A percentile compares a stretch with the other conserved stretches of the same genome.
phyloP scores from a whole-genome alignment of 257 asterid genomes.

The Scutellaria barbata region DNA sequence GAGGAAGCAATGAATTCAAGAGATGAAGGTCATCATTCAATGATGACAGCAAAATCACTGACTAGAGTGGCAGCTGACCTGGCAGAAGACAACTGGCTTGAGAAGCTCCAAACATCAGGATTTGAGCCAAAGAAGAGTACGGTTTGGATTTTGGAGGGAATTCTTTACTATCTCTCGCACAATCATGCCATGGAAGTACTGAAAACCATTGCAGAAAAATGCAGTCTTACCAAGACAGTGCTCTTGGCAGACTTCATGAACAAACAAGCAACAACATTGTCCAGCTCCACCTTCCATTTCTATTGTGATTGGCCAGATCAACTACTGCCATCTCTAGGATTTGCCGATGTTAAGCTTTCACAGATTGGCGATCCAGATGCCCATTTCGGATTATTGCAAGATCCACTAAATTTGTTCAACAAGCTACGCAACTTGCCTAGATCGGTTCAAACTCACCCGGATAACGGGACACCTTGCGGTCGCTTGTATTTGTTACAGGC shows the following conservation, averaged over 20 bases:
- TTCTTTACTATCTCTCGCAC: conserved; percentile 79
- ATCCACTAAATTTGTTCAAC: conserved; percentile 83
- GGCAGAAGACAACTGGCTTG: conserved; percentile 80
- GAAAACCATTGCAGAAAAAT: conserved; percentile 63
- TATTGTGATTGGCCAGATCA: conserved; percentile 95
- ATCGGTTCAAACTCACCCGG: conserved; percentile 79
- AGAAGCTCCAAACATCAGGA: conserved; percentile 83
- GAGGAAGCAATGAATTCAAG: conserved; percentile 70
- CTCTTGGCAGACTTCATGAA: conserved; percentile 95
- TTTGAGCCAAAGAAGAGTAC: conserved; percentile 70
- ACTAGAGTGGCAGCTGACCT: conserved; percentile 92
- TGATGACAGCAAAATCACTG: conserved; percentile 72
- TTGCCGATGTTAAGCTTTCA: conserved; percentile 82
- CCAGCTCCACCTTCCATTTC: conserved; percentile 80
- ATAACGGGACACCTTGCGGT: conserved; percentile 90
- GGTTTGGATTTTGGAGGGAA: conserved; percentile 90
- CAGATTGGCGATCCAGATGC: conserved; percentile 98
- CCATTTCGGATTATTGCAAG: conserved; percentile 82
- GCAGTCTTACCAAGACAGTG: conserved; percentile 69
- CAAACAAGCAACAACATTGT: conserved; percentile 83
- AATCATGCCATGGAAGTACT: conserved; percentile 79
- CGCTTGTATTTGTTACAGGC: conserved; percentile 89
- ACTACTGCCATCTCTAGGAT: conserved; percentile 83
- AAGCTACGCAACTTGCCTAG: conserved; percentile 84
- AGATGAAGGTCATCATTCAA: conserved; percentile 57